Evolutionary conservation across 106 monocot genomes (phyloP).

Genomic region (Dioscorea zingiberensis): DNA sequence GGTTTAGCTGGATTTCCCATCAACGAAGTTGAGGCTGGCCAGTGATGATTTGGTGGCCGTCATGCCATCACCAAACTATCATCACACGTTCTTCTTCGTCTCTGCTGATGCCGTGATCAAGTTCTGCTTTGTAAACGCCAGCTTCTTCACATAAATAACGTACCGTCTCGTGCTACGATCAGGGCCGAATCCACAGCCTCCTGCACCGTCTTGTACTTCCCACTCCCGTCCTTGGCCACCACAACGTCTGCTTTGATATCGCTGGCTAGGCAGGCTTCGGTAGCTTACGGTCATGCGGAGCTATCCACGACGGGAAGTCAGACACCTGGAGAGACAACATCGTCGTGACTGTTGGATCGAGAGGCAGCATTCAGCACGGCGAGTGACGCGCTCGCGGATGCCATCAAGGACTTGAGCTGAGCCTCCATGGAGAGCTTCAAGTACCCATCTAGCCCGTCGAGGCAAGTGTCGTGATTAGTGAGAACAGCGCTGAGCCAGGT

Average conservation of each 20-base stretch:
- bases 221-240: constrained; percentile 26
- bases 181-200: constrained; percentile 23
- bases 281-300: constrained; percentile 12
- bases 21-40: constrained; percentile 28
- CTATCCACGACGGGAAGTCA: constrained; percentile 23
- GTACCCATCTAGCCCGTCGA: constrained; percentile 19
- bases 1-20: constrained; percentile 22
- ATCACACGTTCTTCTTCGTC: constrained; percentile 29
- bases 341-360: neutral
- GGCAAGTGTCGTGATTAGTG: constrained; percentile 40
- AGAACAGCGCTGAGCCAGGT: constrained; percentile 48
- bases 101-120: constrained; percentile 19
- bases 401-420: constrained; percentile 9
- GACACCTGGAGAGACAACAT: neutral
- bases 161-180: neutral
- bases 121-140: constrained; percentile 30
- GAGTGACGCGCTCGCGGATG: constrained; percentile 26
- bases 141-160: constrained; percentile 29
- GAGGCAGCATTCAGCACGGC: constrained; percentile 27
- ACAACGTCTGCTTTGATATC: constrained; percentile 7
- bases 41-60: constrained; percentile 22
- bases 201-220: constrained; percentile 24
- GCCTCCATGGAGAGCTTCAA: constrained; percentile 1
- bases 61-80: constrained; percentile 33
- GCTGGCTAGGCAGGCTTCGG: neutral